Percentiles rank a stretch among this genome's conserved stretches.
phyloP scores from a whole-genome alignment of 805 yeast genomes.

The Kodamaea laetipori region DNA sequence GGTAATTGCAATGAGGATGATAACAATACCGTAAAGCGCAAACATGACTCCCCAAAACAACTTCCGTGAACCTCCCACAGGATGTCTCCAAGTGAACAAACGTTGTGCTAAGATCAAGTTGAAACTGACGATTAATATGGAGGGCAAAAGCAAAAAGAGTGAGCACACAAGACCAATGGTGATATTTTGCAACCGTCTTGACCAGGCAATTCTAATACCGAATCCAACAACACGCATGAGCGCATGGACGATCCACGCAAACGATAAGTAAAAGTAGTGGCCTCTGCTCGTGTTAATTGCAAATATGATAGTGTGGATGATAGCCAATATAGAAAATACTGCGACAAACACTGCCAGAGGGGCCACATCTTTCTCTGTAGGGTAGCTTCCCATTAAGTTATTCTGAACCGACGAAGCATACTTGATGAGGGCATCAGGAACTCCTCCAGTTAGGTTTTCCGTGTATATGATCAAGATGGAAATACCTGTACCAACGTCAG shows the following conservation, averaged over 20 bases:
- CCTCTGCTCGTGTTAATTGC: conserved; percentile 16
- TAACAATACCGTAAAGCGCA: conserved; percentile 14
- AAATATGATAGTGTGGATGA: conserved; percentile 15
- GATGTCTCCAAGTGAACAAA: conserved; percentile 24
- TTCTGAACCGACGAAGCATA: conserved; percentile 14
- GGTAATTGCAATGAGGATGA: conserved; percentile 16
- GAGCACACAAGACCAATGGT: conserved; percentile 17
- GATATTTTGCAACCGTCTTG: conserved; percentile 9
- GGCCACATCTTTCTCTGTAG: conserved; percentile 15
- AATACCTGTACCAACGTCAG: conserved; percentile 57
- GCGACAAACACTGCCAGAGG: conserved; percentile 17
- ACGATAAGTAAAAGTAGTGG: conserved; percentile 19
- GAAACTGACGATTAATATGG: conserved; percentile 16
- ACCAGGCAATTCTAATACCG: conserved; percentile 17
- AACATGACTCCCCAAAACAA: conserved; percentile 21
- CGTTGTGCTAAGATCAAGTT: conserved; percentile 22
- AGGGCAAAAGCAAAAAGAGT: conserved; percentile 18
- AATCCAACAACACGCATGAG: conserved; percentile 16
- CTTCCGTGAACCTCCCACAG: conserved; percentile 23
- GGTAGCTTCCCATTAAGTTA: conserved; percentile 19
- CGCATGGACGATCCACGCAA: conserved; percentile 16
- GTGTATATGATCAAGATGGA: conserved; percentile 5
- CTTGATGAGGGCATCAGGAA: conserved; percentile 10
- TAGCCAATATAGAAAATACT: conserved; percentile 12
- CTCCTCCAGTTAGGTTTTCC: conserved; percentile 1